phyloP scores from a whole-genome alignment of 192 early-diverging fungal species.

The Dissophora globulifera region DNA sequence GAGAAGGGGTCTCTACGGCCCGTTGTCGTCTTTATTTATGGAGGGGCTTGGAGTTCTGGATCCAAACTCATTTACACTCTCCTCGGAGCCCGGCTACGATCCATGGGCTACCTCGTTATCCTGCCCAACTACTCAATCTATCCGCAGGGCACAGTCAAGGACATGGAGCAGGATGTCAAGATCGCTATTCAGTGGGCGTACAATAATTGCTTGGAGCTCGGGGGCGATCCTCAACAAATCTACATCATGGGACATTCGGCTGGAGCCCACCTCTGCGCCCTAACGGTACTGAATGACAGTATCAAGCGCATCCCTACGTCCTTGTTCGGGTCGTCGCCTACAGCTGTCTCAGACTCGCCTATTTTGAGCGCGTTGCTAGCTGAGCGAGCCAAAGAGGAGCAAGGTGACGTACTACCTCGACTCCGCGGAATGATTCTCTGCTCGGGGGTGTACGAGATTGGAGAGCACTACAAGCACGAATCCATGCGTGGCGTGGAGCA shows the following conservation, averaged over 20 bases:
- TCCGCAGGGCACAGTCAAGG: conserved; percentile 47
- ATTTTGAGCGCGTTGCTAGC: conserved; percentile 20
- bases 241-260: conserved; percentile 57
- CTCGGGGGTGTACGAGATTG: conserved; percentile 63
- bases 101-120: conserved; percentile 65
- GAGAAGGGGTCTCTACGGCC: conserved; percentile 23
- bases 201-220: conserved; percentile 39
- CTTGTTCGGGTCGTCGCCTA: conserved; percentile 17
- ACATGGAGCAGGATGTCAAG: conserved; percentile 58
- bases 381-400: not conserved
- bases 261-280: conserved; percentile 54
- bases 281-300: conserved; percentile 51
- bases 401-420: conserved; percentile 31
- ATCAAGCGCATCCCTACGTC: conserved; percentile 23
- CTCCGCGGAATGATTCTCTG: conserved; percentile 50
- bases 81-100: conserved; percentile 58
- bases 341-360: conserved; percentile 19
- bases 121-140: conserved; percentile 66
- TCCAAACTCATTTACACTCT: conserved; percentile 59
- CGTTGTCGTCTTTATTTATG: conserved; percentile 66
- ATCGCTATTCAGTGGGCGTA: conserved; percentile 61
- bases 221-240: conserved; percentile 53
- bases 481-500: conserved; percentile 63
- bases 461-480: conserved; percentile 61
- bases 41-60: conserved; percentile 65